A percentile compares a stretch with the other conserved stretches of the same genome.
phyloP scores from a whole-genome alignment of 768 basidiomycete species.

The Lentinula lateritia region DNA sequence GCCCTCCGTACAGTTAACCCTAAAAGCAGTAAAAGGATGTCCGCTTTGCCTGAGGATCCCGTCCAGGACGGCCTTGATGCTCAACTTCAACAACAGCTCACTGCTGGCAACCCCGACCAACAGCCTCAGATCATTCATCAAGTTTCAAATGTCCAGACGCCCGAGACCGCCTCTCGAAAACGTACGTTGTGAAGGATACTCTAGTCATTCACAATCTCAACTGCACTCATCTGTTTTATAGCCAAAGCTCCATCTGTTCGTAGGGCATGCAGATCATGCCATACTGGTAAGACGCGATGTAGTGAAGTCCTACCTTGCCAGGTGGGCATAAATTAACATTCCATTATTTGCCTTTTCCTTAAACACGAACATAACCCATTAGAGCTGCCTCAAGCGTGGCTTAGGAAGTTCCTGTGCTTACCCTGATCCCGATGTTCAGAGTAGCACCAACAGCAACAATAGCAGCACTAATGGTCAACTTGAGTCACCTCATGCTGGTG shows the following conservation, averaged over 20 bases:
- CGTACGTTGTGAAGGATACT: slow-evolving; percentile 35
- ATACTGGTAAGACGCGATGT: slow-evolving; percentile 78
- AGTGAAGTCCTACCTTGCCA: slow-evolving; percentile 81
- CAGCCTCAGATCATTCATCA: slow-evolving; percentile 31
- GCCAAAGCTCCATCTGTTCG: slow-evolving; percentile 81
- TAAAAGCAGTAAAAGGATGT: slow-evolving; percentile 3
- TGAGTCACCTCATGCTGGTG: slow-evolving; percentile 19
- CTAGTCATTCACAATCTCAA: background rate
- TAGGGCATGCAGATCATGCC: slow-evolving; percentile 75
- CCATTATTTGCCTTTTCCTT: background rate
- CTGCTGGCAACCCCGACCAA: slow-evolving; percentile 16
- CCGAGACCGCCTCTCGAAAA: slow-evolving; percentile 42
- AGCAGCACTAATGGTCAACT: slow-evolving; percentile 27
- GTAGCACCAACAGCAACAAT: slow-evolving; percentile 32
- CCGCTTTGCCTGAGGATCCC: slow-evolving; percentile 1
- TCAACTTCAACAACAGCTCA: slow-evolving; percentile 3
- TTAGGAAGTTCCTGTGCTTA: slow-evolving; percentile 67
- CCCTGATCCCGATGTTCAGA: slow-evolving; percentile 66
- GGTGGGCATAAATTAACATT: slow-evolving; percentile 29
- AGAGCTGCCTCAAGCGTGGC: slow-evolving; percentile 83
- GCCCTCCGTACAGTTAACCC: background rate
- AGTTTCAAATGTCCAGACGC: slow-evolving; percentile 18
- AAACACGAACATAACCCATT: slow-evolving; percentile 8
- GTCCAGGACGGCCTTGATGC: background rate
- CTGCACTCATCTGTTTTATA: slow-evolving; percentile 20